Percentiles rank a stretch among this genome's conserved stretches.
phyloP scores from a whole-genome alignment of 208 protist species.

The Balamuthia mandrillaris region DNA sequence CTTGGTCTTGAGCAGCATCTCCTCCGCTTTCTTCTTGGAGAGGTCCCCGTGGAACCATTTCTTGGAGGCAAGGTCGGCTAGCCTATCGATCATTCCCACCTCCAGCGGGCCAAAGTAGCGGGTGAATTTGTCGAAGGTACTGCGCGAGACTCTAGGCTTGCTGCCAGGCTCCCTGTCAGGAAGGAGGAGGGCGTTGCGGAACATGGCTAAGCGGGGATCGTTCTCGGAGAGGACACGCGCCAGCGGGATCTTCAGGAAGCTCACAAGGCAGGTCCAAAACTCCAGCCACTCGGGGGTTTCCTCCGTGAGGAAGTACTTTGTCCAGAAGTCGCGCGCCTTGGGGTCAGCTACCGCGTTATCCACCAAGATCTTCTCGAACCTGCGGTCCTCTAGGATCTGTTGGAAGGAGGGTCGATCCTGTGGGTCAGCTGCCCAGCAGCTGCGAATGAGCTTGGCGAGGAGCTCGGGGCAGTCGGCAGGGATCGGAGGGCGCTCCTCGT shows the following conservation, averaged over 20 bases:
- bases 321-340: constrained; percentile 1
- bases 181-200: neutral
- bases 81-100: neutral
- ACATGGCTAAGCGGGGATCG: neutral
- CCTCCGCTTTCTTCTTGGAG: constrained; percentile 25
- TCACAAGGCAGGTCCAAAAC: constrained; percentile 23
- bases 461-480: neutral
- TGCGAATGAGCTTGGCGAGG: neutral
- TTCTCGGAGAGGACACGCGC: neutral
- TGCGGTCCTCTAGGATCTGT: neutral
- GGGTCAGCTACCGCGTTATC: neutral
- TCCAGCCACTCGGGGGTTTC: constrained; percentile 2
- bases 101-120: constrained; percentile 7
- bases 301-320: constrained; percentile 27
- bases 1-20: neutral
- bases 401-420: constrained; percentile 5
- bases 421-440: neutral
- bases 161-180: neutral
- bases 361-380: constrained; percentile 17
- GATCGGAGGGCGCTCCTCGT: neutral
- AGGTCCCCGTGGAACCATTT: constrained; percentile 15
- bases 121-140: constrained; percentile 8
- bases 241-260: neutral
- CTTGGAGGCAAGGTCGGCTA: neutral
- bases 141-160: neutral